Evolutionary conservation across 1,284 basidiomycete species (phyloP).

Genomic region (Blastosporella zonata): DNA sequence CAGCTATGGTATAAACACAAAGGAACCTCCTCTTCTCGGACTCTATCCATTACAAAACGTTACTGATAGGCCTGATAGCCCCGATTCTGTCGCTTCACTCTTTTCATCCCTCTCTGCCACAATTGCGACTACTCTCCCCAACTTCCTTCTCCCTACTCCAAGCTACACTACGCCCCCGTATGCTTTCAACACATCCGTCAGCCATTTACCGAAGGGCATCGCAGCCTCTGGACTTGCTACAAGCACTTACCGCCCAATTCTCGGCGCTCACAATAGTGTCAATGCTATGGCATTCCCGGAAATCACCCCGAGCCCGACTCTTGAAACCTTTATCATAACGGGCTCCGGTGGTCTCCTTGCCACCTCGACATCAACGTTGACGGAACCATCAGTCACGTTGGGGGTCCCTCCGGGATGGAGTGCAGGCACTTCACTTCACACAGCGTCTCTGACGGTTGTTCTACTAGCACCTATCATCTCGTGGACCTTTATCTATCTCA

Average conservation of each 20-base stretch:
- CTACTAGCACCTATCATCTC: constrained; percentile 6
- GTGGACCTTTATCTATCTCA: constrained; percentile 15
- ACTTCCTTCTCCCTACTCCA: constrained; percentile 68
- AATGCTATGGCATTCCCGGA: constrained; percentile 47
- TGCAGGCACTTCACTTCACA: constrained; percentile 12
- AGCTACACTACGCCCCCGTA: constrained; percentile 66
- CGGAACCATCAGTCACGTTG: constrained; percentile 39
- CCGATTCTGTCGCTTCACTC: constrained; percentile 46
- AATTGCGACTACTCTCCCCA: constrained; percentile 71
- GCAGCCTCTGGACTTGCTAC: constrained; percentile 60
- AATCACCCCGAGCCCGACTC: constrained; percentile 39
- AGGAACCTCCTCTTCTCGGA: constrained; percentile 73
- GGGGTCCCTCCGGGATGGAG: constrained; percentile 51
- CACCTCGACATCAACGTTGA: constrained; percentile 43
- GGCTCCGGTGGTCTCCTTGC: constrained; percentile 40
- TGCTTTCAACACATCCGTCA: constrained; percentile 66
- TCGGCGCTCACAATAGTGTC: constrained; percentile 31
- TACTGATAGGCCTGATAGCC: constrained; percentile 38
- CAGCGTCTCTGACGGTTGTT: constrained; percentile 6
- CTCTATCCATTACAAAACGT: constrained; percentile 58
- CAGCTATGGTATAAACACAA: constrained; percentile 70
- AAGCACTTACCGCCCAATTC: constrained; percentile 62
- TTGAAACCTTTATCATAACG: constrained; percentile 45
- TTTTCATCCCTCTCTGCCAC: constrained; percentile 64
- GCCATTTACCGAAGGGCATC: constrained; percentile 50